Evolutionary conservation across 2,329 filamentous ascomycete genomes (phyloP), one percentile per base, ranked within the genome.

Genomic region (Cucurbitaria berberidis): DNA sequence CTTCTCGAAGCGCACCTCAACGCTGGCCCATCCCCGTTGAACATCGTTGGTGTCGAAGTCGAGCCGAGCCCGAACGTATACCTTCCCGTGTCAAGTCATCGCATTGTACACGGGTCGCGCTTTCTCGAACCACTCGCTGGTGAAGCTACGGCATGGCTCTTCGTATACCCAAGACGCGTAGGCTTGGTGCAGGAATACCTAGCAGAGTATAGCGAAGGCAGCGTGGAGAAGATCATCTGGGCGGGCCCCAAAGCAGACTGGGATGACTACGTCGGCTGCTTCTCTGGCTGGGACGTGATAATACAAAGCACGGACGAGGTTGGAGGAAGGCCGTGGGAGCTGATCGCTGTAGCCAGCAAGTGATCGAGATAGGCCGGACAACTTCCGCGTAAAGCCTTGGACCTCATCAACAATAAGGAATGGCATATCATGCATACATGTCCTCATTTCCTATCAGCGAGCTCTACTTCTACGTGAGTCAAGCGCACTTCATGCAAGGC

Each of bases 151-250:
- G 72, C 70, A n/a, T 79, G 82, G 77, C 67, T 84, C 53, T 84
- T 84, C 67, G 78, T 83, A 22, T 84, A 84, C 59, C 82, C 82
- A 1, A 76, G 81, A 13, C 71, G 79, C n/a, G 74, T 79, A 3
- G 74, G 66, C 3, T 64, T 84, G 10, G 57, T 84, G 11, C 57
- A 55, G 2, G 73, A 72, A 49, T 84, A 84, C 55, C 38, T 84
- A 24, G 60, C 75, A 3, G 46, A 53, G n/a, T 68, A 68, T 59
- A 67, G 68, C 0, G 40, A 59, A 11, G 66, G 60, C 11, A 54
- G 45, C 1, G 66, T 80, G 11, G 57, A 72, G 43, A 66, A 51
- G 9, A 63, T 80, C 15, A 55, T 81, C 3, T 80, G 79, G 75
- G 64, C 79, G 16, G 77, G 78, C 0, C 78, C 77, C 21, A 63